Conservation (phyloP, 441 rosid species). For the Raphanus hybrid region DNA sequence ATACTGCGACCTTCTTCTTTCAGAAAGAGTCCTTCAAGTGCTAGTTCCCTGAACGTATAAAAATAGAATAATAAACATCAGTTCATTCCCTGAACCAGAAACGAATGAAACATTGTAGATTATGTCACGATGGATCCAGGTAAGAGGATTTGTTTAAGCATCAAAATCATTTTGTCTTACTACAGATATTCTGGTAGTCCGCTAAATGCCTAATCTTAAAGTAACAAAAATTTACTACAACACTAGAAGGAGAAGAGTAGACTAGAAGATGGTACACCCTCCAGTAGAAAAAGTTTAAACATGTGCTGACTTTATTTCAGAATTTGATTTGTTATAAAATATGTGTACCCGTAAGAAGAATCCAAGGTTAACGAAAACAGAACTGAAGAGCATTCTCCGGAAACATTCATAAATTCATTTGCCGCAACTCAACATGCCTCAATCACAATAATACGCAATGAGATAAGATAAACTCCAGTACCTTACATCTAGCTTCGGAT, state of each 20-base stretch:
- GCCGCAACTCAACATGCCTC: slow-evolving; percentile 11
- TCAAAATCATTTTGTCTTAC: slow-evolving; percentile 10
- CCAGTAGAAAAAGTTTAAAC: slow-evolving; percentile 4
- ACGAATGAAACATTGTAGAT: slow-evolving; percentile 6
- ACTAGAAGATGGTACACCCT: slow-evolving; percentile 26
- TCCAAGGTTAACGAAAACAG: not conserved
- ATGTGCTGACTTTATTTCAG: not conserved
- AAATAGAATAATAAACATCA: slow-evolving; percentile 10
- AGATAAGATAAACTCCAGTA: slow-evolving; percentile 43
- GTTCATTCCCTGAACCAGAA: slow-evolving; percentile 16
- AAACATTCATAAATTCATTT: slow-evolving; percentile 22
- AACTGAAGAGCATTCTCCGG: not conserved
- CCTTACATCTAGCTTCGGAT: slow-evolving; percentile 95
- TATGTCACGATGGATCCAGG: slow-evolving; percentile 10
- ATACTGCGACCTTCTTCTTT: slow-evolving; percentile 56
- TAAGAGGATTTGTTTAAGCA: slow-evolving; percentile 9
- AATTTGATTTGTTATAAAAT: slow-evolving; percentile 18
- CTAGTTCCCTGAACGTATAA: slow-evolving; percentile 74
- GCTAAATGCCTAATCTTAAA: slow-evolving; percentile 23
- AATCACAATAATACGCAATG: slow-evolving; percentile 17
- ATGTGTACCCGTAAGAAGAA: slow-evolving; percentile 12
- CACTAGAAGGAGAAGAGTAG: slow-evolving; percentile 14
- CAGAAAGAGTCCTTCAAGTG: slow-evolving; percentile 87
- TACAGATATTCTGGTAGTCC: slow-evolving; percentile 13
- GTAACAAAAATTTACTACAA: slow-evolving; percentile 24